These are phyloP conservation scores for Periconia sp. DNA, from an alignment of 2,329 filamentous ascomycete species.

Conservation along the genomic window DNA sequence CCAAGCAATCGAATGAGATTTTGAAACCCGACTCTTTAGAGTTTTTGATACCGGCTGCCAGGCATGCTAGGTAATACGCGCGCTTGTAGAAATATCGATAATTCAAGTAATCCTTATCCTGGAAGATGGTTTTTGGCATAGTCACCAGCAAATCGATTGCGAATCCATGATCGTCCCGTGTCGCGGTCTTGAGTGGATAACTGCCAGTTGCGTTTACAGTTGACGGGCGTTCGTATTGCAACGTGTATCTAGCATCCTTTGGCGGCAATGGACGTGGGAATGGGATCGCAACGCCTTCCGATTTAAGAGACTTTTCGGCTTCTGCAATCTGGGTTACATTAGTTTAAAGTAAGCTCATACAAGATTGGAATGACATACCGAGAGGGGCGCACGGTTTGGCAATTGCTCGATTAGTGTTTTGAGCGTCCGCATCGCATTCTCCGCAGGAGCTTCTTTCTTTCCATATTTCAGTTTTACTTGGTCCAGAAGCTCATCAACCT, in stretches of 20 bases:
- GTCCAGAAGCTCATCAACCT: conserved; percentile 64
- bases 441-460: conserved; percentile 56
- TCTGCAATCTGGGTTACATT: conserved; percentile 52
- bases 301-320: conserved; percentile 67
- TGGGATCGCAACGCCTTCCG: conserved; percentile 71
- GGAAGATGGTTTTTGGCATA: conserved; percentile 79
- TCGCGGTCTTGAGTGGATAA: conserved; percentile 75
- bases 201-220: conserved; percentile 88
- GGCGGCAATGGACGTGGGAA: conserved; percentile 80
- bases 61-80: conserved; percentile 84
- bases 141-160: conserved; percentile 82
- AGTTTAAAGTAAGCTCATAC: neutral
- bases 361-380: conserved; percentile 31
- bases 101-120: conserved; percentile 93
- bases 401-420: conserved; percentile 61
- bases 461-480: conserved; percentile 62
- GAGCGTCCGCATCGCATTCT: conserved; percentile 54
- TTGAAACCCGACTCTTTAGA: conserved; percentile 57
- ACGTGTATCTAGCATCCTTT: conserved; percentile 76
- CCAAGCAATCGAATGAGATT: conserved; percentile 65
- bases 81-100: conserved; percentile 93
- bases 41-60: conserved; percentile 70
- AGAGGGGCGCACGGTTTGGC: conserved; percentile 51
- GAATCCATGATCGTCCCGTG: conserved; percentile 61
- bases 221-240: conserved; percentile 73